A percentile compares a stretch with the other conserved stretches of the same genome.
Conservation (phyloP, 1,284 basidiomycete species). For the Leccinum ponderosum region DNA sequence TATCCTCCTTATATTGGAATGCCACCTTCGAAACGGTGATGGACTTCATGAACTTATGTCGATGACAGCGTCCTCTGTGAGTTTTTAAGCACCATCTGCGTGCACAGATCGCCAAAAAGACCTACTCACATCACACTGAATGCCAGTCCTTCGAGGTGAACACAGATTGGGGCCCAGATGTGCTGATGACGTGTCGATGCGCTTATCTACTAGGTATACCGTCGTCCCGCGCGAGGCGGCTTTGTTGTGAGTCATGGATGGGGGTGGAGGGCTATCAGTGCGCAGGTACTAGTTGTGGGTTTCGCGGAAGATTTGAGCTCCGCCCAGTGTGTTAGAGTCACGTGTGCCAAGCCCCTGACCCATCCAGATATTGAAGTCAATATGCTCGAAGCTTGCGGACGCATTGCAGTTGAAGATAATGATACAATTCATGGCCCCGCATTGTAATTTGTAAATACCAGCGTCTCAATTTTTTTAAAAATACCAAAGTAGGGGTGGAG, state of each 20-base stretch:
- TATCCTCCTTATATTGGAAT: conserved; percentile 72
- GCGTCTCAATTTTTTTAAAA: no score
- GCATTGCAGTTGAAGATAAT: no score
- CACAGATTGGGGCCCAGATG: conserved; percentile 90
- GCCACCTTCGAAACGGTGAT: conserved; percentile 97
- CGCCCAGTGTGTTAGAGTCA: no score
- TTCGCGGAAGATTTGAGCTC: no score
- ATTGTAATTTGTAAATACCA: no score
- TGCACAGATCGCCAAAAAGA: conserved; percentile 3
- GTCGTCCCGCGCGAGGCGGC: conserved; percentile 96
- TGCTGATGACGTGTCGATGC: conserved; percentile 97
- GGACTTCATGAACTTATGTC: conserved; percentile 91
- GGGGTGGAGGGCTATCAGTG: no score
- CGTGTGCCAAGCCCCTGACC: no score
- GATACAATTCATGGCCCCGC: no score
- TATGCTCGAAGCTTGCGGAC: no score
- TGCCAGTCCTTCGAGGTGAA: conserved; percentile 93
- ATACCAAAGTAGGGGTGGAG: no score
- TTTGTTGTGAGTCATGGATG: conserved; percentile 35
- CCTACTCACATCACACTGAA: conserved; percentile 97
- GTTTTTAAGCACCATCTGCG: conserved; percentile 43
- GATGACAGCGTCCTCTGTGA: conserved; percentile 85
- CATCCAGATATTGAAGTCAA: no score
- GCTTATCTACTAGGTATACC: conserved; percentile 98
- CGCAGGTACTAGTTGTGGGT: no score